Percentiles rank a stretch among this genome's conserved stretches.
Evolutionary conservation across 176 grass and related monocot species (phyloP).

Genomic region (Bromus sterilis): DNA sequence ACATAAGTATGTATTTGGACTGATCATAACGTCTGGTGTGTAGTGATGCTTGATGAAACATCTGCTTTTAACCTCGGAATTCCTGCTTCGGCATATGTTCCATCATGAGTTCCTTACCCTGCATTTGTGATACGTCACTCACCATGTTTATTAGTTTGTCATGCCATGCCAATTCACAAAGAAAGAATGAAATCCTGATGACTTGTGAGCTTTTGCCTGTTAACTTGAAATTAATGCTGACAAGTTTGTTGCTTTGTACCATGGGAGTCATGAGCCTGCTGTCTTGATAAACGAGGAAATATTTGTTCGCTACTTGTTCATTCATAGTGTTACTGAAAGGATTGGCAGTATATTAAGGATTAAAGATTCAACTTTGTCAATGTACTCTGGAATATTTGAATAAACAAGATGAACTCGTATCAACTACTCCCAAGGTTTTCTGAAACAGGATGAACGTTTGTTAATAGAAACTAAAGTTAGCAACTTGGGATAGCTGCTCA

Average conservation of each 20-base stretch:
- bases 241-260: slow-evolving; percentile 1
- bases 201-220: neutral
- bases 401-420: neutral
- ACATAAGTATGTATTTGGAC: neutral
- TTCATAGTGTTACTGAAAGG: neutral
- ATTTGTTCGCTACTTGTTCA: neutral
- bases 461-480: neutral
- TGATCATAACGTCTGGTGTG: neutral
- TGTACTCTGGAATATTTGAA: neutral
- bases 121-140: neutral
- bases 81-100: neutral
- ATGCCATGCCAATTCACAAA: neutral
- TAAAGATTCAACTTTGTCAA: neutral
- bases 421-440: neutral
- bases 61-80: neutral
- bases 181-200: neutral
- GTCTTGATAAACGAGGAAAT: neutral
- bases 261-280: neutral
- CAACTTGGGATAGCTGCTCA: neutral
- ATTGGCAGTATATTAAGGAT: neutral
- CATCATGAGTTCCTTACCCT: neutral
- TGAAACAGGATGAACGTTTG: neutral
- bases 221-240: neutral
- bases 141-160: neutral
- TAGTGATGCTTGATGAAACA: neutral